Conservation (phyloP, 139 green algal genomes). For the Eudorina sp. region DNA sequence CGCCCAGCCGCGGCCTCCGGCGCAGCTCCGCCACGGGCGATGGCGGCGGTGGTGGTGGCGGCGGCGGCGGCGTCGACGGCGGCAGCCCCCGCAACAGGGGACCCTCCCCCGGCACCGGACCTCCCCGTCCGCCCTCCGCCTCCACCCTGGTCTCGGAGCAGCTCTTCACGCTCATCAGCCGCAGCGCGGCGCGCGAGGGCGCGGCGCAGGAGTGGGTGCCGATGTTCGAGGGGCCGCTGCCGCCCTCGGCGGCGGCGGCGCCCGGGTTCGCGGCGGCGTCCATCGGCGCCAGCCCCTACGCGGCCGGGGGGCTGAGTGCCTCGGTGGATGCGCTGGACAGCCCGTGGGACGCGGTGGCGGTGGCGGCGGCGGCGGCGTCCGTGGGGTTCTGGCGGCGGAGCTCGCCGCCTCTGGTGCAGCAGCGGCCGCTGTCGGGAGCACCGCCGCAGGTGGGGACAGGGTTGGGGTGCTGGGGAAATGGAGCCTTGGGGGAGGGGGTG, state of each 20-base stretch:
- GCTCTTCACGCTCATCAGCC: neutral
- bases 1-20: neutral
- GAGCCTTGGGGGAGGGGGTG: no score
- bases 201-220: conserved; percentile 1
- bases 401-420: neutral
- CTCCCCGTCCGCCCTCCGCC: no score
- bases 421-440: neutral
- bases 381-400: neutral
- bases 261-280: neutral
- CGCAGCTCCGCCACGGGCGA: neutral
- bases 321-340: neutral
- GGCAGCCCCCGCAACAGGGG: no score
- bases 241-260: neutral
- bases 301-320: neutral
- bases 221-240: neutral
- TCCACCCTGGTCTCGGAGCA: no score
- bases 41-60: neutral
- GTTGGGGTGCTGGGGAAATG: no score
- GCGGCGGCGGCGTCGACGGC: no score
- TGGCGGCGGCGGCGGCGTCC: neutral
- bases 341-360: neutral
- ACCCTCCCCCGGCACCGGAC: no score
- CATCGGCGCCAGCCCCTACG: neutral
- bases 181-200: neutral
- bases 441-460: neutral